Evolutionary conservation across 495 filamentous ascomycete genomes (phyloP).

Genomic region (Aspergillus carlsbadensis): DNA sequence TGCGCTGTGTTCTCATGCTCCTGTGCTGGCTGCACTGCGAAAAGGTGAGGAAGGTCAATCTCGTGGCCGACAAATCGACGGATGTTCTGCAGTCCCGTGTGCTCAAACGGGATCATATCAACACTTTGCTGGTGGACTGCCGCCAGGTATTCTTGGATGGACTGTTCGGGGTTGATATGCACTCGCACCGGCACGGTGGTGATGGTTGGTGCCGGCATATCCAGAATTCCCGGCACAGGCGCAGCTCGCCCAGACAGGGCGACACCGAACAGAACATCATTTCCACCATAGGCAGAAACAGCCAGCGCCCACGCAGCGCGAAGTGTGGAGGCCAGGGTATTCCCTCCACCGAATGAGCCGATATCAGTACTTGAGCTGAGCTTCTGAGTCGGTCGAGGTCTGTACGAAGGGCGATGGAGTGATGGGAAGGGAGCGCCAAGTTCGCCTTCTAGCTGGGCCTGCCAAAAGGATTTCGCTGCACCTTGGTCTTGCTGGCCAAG

Average conservation of each 20-base stretch:
- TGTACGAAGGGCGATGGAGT: neutral
- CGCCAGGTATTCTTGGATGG: conserved; percentile 29
- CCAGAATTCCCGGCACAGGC: conserved; percentile 33
- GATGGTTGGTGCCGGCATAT: conserved; percentile 44
- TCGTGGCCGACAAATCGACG: conserved; percentile 1
- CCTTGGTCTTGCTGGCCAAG: conserved; percentile 13
- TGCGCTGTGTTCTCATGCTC: neutral
- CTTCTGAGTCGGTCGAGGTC: conserved; percentile 2
- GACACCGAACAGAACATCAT: conserved; percentile 43
- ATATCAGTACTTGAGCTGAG: neutral
- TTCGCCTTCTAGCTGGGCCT: conserved; percentile 5
- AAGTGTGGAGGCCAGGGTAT: conserved; percentile 45
- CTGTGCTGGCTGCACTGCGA: conserved; percentile 4
- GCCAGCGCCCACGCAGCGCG: conserved; percentile 42
- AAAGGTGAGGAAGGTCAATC: conserved; percentile 7
- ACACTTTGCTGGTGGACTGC: conserved; percentile 34
- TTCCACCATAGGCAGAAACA: conserved; percentile 28
- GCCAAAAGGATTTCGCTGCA: conserved; percentile 9
- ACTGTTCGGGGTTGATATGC: conserved; percentile 23
- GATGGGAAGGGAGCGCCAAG: conserved; percentile 4
- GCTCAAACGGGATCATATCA: conserved; percentile 17
- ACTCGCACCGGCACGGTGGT: conserved; percentile 36
- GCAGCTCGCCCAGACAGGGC: conserved; percentile 39
- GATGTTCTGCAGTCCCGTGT: conserved; percentile 14
- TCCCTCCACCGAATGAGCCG: neutral